A percentile compares a stretch with the other conserved stretches of the same genome.
These are phyloP conservation scores for Leptomonas pyrrhocoris DNA, from an alignment of 208 protist genomes.

Conservation along the genomic window DNA sequence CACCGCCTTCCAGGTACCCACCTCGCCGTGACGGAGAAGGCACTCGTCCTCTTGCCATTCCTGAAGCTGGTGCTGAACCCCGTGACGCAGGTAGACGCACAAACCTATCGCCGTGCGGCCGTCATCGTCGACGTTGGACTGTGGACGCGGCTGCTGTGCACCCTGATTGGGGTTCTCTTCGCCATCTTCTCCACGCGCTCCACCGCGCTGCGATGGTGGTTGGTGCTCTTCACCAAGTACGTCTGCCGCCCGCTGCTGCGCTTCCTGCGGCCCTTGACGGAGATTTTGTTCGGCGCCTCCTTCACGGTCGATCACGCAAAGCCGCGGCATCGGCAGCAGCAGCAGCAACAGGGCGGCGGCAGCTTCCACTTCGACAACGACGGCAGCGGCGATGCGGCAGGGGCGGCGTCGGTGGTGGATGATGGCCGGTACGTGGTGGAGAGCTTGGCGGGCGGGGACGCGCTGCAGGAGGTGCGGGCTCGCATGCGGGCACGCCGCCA, in stretches of 20 bases:
- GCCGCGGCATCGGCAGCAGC: slow-evolving; percentile 26
- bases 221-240: slow-evolving; percentile 29
- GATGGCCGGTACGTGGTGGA: slow-evolving; percentile 58
- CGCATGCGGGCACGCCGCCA: slow-evolving; percentile 29
- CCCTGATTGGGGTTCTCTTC: slow-evolving; percentile 56
- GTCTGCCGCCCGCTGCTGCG: slow-evolving; percentile 52
- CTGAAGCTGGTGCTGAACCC: slow-evolving; percentile 53
- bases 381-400: slow-evolving; percentile 3
- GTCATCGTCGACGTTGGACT: slow-evolving; percentile 58
- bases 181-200: slow-evolving; percentile 38
- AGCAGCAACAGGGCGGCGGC: background rate
- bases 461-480: slow-evolving; percentile 21
- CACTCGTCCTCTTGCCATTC: slow-evolving; percentile 42
- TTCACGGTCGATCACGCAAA: slow-evolving; percentile 42
- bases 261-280: slow-evolving; percentile 40
- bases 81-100: slow-evolving; percentile 31
- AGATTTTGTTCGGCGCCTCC: slow-evolving; percentile 38
- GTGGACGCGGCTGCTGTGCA: slow-evolving; percentile 50
- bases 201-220: slow-evolving; percentile 35
- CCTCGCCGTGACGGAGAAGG: slow-evolving; percentile 43
- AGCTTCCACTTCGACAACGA: slow-evolving; percentile 8
- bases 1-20: slow-evolving; percentile 37
- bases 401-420: slow-evolving; percentile 13
- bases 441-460: slow-evolving; percentile 32
- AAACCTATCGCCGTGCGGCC: slow-evolving; percentile 41